phyloP scores from a whole-genome alignment of 805 yeast species.

The Wickerhamomyces pijperi region DNA sequence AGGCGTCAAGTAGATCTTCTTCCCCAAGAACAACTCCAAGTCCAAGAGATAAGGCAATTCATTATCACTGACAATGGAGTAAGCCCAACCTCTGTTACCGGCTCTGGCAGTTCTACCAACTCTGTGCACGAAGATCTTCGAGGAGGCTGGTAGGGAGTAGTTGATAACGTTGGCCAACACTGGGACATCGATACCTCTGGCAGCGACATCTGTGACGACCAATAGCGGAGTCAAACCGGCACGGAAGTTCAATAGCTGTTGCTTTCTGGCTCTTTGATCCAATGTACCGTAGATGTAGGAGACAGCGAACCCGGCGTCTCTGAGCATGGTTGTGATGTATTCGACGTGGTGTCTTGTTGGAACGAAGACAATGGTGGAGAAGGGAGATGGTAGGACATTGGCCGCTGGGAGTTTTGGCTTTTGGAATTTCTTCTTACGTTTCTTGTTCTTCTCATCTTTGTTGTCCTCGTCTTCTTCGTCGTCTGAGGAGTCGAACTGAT shows the following conservation, averaged over 20 bases:
- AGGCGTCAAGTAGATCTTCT: conserved; percentile 59
- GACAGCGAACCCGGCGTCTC: conserved; percentile 72
- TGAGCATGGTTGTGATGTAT: conserved; percentile 61
- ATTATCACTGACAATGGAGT: conserved; percentile 70
- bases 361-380: conserved; percentile 86
- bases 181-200: conserved; percentile 98
- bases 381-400: conserved; percentile 70
- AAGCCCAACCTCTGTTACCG: conserved; percentile 97
- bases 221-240: conserved; percentile 74
- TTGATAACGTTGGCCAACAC: conserved; percentile 90
- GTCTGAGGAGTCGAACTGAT: conserved; percentile 29
- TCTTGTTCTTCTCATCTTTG: conserved; percentile 22
- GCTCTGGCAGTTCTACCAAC: conserved; percentile 99
- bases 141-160: conserved; percentile 80
- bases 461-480: conserved; percentile 44
- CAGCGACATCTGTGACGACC: conserved; percentile 97
- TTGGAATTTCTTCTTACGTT: conserved; percentile 25
- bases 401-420: conserved; percentile 65
- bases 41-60: conserved; percentile 89
- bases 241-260: conserved; percentile 77
- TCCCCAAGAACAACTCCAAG: conserved; percentile 80
- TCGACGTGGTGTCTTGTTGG: conserved; percentile 98
- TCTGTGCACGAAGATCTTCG: conserved; percentile 91
- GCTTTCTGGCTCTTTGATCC: conserved; percentile 89
- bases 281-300: conserved; percentile 90